These are phyloP conservation scores for Talaromyces sp. DNA, from an alignment of 2,329 filamentous ascomycete genomes.

Conservation along the genomic window DNA sequence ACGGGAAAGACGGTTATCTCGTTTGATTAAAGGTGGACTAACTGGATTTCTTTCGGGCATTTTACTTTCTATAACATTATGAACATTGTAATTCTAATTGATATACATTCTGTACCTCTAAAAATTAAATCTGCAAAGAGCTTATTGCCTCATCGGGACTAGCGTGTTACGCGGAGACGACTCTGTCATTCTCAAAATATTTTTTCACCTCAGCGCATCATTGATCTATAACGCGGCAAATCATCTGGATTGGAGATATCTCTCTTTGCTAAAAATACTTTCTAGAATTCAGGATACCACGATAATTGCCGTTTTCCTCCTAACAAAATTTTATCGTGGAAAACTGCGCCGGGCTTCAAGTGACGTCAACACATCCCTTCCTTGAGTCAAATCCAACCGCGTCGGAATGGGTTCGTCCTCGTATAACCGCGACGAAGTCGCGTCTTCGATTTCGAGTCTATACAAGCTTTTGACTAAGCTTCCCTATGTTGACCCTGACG, in stretches of 20 bases:
- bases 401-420: neutral
- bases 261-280: too few species aligned
- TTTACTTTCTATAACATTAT: neutral
- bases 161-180: neutral
- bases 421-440: neutral
- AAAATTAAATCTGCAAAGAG: neutral
- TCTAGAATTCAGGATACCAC: too few species aligned
- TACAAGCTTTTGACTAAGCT: constrained; percentile 1
- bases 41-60: neutral
- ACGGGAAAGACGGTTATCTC: constrained; percentile 39
- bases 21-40: neutral
- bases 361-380: neutral
- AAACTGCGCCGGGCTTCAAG: neutral
- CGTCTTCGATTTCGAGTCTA: neutral
- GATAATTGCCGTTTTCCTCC: too few species aligned
- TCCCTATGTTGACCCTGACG: constrained; percentile 3
- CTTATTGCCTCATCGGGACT: neutral
- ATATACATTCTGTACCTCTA: too few species aligned
- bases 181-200: neutral
- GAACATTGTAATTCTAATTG: too few species aligned
- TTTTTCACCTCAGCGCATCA: neutral
- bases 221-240: neutral
- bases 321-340: neutral
- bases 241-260: neutral
- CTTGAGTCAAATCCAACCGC: neutral